Evolutionary conservation across 1,139 yeast species (phyloP), one percentile per base, ranked within the genome.

Genomic region (Yamadazyma dendronema): DNA sequence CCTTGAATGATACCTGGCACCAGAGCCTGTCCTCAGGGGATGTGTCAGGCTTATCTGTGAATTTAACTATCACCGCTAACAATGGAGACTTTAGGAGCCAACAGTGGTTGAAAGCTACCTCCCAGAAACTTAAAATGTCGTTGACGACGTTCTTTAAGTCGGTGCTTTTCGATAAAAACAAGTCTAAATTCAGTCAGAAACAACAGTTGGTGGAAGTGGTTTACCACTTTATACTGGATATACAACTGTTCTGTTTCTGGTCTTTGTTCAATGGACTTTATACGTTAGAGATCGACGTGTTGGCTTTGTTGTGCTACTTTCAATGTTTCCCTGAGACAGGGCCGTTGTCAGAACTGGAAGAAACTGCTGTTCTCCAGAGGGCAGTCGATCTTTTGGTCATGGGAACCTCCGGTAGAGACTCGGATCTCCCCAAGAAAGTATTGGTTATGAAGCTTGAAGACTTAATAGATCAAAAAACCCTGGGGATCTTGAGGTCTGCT

Each of bases 101-200:
- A 5, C 21, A 76, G 8, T 86, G 95, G 95, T 57, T 84, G 15
- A 62, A 54, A 14, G 87, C 82, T 0, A 81, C 90, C 0, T 66
- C 83, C 2, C 62, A 65, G 23, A 92, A 86, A 50, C 66, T 85
- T 17, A 74, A 71, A 35, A 53, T 70, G 4, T 68, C 79, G 2
- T 57, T 80, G 26, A 46, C 65, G 2, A 50, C 57, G 4, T 53
- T 62, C 39, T 62, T 65, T 54, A 58, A 60, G 46, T 47, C 56
- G 32, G 33, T 61, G 3, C 36, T 60, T 46, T 17, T 39, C 43
- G 14, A 46, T 6, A 37, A 42, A 28, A 46, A 54, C 33, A 47
- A 38, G 35, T 31, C 37, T 17, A 57, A 62, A 33, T 36, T 62
- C 2, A 53, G 53, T 37, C 46, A 54, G 9, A 62, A 61, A 33